Evolutionary conservation across 805 yeast genomes (phyloP), one percentile per base, ranked within the genome.

Genomic region (Yarrowia keelungensis): DNA sequence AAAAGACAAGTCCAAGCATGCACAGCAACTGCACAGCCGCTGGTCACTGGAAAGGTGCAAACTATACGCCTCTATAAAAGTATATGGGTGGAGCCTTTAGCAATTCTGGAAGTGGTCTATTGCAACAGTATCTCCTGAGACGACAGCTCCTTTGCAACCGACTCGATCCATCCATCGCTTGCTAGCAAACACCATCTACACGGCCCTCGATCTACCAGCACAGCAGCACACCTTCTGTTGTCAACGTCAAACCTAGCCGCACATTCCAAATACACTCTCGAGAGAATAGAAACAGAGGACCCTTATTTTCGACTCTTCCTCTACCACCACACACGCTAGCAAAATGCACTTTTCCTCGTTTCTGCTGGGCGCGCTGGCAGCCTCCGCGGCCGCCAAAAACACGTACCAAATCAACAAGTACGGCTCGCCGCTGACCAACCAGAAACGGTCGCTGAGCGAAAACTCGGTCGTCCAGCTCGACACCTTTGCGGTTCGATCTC

Each of bases 11-110:
- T 56, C 19, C 62, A 56, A n/a, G 11, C 62, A 41, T 56, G 62
- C 62, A 56, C 62, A 56, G 62, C 62, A 56, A 56, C 26, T 56
- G 62, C 62, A 56, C 62, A 56, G 62, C 62, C 62, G 62, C 62
- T 56, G 47, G 45, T 38, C 35, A 11, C 38, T 39, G 47, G 11
- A 38, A 15, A 8, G 36, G 42, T n/a, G 56, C 41, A 53, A 38
- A 53, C 59, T 38, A 38, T 38, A 38, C 32, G 32, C 35, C 16
- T 16, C 14, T 38, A 12, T 9, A 14, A 56, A 56, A 56, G 62
- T 56, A 41, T 56, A 56, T 56, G 62, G 47, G 39, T 49, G 53
- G 53, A 49, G 53, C 53, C 39, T 32, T 32, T 19, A 46, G 47
- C 47, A 45, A 45, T 16, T 45, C 14, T 10, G n/a, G 19, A 19